phyloP scores from a whole-genome alignment of 2,329 filamentous ascomycete genomes.

The Cercospora zeina region DNA sequence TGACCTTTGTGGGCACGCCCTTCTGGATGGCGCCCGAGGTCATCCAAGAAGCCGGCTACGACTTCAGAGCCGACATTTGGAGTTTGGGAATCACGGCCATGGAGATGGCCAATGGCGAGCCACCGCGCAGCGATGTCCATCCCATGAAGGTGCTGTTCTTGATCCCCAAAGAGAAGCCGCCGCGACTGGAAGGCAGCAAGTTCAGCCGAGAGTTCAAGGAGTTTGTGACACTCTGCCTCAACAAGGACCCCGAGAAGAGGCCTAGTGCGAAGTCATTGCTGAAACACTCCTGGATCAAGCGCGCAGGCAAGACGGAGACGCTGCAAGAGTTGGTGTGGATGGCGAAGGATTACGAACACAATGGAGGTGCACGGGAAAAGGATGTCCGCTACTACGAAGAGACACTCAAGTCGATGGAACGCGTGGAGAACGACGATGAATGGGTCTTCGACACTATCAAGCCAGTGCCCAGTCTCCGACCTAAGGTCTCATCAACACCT shows the following conservation, averaged over 20 bases:
- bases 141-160: conserved; percentile 93
- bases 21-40: conserved; percentile 98
- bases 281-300: conserved; percentile 82
- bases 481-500: conserved; percentile 44
- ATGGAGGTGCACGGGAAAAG: conserved; percentile 30
- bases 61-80: conserved; percentile 93
- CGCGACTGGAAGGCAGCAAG: conserved; percentile 73
- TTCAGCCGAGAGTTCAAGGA: conserved; percentile 75
- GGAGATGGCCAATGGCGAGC: conserved; percentile 84
- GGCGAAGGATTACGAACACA: conserved; percentile 76
- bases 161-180: conserved; percentile 84
- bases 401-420: conserved; percentile 59
- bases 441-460: conserved; percentile 97
- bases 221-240: conserved; percentile 84
- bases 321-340: conserved; percentile 84
- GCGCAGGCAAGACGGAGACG: conserved; percentile 82
- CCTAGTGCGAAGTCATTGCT: conserved; percentile 84
- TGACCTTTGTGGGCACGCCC: conserved; percentile 95
- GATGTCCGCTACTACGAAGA: conserved; percentile 88
- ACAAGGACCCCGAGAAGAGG: conserved; percentile 84
- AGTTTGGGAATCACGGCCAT: conserved; percentile 89
- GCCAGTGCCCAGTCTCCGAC: conserved; percentile 57
- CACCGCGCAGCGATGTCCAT: conserved; percentile 80
- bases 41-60: conserved; percentile 79
- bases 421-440: conserved; percentile 71